Conservation (phyloP, 2,329 filamentous ascomycete genomes). For the Periconia digitata region DNA sequence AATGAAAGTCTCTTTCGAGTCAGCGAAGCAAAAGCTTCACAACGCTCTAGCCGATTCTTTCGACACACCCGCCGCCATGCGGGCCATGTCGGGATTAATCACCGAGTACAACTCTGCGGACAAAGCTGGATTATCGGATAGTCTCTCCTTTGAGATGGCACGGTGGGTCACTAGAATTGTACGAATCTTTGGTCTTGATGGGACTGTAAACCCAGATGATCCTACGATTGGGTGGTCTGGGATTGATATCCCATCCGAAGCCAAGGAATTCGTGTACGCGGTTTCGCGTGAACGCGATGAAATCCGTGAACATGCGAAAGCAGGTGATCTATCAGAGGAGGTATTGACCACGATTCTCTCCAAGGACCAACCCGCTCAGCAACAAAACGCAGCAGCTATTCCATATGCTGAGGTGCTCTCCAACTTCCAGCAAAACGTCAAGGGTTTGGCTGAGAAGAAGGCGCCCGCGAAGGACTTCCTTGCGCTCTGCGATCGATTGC, state of each 20-base stretch:
- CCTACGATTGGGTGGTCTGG: constrained; percentile 64
- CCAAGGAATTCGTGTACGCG: constrained; percentile 63
- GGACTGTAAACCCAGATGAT: constrained; percentile 50
- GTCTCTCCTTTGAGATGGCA: constrained; percentile 59
- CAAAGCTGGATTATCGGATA: constrained; percentile 45
- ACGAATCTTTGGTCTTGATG: constrained; percentile 80
- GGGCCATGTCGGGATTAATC: constrained; percentile 74
- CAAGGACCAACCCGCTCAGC: constrained; percentile 28
- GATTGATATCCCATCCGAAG: constrained; percentile 61
- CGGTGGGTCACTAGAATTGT: constrained; percentile 82
- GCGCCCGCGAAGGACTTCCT: constrained; percentile 72
- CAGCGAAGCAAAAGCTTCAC: constrained; percentile 60
- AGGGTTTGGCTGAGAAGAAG: constrained; percentile 52
- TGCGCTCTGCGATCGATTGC: constrained; percentile 68
- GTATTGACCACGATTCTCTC: constrained; percentile 43
- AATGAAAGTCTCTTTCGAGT: constrained; percentile 53
- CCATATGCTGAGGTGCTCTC: constrained; percentile 54
- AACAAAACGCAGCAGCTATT: constrained; percentile 33
- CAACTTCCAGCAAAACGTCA: constrained; percentile 63
- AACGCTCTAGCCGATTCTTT: constrained; percentile 79
- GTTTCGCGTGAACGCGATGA: constrained; percentile 60
- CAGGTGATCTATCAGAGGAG: constrained; percentile 38
- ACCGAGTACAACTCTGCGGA: constrained; percentile 68
- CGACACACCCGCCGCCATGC: constrained; percentile 80
- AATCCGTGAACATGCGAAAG: constrained; percentile 58